Conservation (phyloP, 345 rosid genomes). For the Xanthoceras sorbifolium region DNA sequence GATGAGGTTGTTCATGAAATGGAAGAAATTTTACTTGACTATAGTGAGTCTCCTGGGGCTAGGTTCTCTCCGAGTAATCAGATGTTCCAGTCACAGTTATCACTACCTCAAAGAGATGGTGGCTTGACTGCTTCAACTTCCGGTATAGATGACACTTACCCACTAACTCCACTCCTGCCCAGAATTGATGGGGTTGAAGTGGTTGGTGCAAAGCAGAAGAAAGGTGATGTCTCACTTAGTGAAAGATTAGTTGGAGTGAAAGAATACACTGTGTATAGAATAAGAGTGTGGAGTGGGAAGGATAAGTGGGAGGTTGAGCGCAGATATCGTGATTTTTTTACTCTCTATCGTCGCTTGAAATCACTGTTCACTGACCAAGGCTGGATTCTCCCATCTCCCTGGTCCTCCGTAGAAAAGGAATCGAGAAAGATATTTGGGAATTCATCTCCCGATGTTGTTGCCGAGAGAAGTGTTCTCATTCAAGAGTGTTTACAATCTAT, state of each 20-base stretch:
- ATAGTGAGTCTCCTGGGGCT: slow-evolving; percentile 68
- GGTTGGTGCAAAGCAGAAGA: slow-evolving; percentile 88
- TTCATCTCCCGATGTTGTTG: slow-evolving; percentile 78
- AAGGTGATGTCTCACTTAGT: slow-evolving; percentile 86
- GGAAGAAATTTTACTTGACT: slow-evolving; percentile 93
- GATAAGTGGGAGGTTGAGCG: slow-evolving; percentile 91
- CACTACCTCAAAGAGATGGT: slow-evolving; percentile 67
- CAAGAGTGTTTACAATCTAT: slow-evolving; percentile 79
- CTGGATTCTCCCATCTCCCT: slow-evolving; percentile 83
- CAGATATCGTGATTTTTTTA: slow-evolving; percentile 89
- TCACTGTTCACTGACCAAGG: slow-evolving; percentile 73
- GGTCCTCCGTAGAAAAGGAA: slow-evolving; percentile 83
- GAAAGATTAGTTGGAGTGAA: slow-evolving; percentile 97
- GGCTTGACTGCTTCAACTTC: slow-evolving; percentile 80
- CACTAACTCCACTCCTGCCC: slow-evolving; percentile 33
- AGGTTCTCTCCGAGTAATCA: slow-evolving; percentile 54
- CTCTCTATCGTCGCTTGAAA: slow-evolving; percentile 79
- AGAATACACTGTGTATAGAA: slow-evolving; percentile 81
- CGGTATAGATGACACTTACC: slow-evolving; percentile 44
- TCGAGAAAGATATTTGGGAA: slow-evolving; percentile 80
- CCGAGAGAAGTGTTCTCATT: slow-evolving; percentile 84
- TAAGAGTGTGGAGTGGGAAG: slow-evolving; percentile 76
- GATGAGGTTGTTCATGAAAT: slow-evolving; percentile 93
- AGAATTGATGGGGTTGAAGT: slow-evolving; percentile 84
- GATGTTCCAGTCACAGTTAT: slow-evolving; percentile 51